Conservation (phyloP, 441 rosid genomes). For the Rhodomyrtus psidioides region DNA sequence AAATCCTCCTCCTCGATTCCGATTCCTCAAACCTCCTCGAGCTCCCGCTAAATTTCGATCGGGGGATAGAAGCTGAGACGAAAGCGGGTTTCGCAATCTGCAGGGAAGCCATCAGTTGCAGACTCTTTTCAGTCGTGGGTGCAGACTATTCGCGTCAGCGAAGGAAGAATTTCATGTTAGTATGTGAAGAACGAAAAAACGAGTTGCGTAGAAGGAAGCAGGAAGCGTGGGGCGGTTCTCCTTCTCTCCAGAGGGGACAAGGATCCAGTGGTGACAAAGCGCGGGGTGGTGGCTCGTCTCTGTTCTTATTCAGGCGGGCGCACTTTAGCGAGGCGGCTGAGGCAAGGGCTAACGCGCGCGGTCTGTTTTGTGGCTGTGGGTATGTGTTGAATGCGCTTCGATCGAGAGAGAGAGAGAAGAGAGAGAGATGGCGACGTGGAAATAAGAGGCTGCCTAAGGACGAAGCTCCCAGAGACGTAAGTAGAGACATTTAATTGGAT, state of each 20-base stretch:
- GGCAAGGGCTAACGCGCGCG: slow-evolving; percentile 7
- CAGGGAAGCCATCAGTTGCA: slow-evolving; percentile 31
- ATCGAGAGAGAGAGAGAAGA: neutral
- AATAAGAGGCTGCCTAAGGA: neutral
- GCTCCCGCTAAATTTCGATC: slow-evolving; percentile 33
- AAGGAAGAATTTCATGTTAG: neutral
- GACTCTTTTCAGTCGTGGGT: neutral
- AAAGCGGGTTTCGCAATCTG: slow-evolving; percentile 29
- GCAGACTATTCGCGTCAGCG: neutral
- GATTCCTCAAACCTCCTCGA: neutral
- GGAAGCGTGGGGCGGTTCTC: neutral
- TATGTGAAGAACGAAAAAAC: neutral
- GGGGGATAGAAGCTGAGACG: slow-evolving; percentile 39
- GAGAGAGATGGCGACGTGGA: neutral
- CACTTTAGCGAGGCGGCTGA: neutral
- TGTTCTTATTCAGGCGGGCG: neutral
- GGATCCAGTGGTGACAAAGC: neutral
- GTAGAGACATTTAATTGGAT: neutral
- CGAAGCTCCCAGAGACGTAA: neutral
- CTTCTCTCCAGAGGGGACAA: neutral
- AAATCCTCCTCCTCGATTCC: slow-evolving; percentile 24
- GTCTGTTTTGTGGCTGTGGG: slow-evolving; percentile 18
- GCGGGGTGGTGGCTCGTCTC: neutral
- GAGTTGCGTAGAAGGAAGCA: slow-evolving; percentile 2
- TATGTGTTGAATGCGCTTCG: neutral